These are phyloP conservation scores for Ceratocystis lukuohia DNA, from an alignment of 2,329 filamentous ascomycete species.

Conservation along the genomic window DNA sequence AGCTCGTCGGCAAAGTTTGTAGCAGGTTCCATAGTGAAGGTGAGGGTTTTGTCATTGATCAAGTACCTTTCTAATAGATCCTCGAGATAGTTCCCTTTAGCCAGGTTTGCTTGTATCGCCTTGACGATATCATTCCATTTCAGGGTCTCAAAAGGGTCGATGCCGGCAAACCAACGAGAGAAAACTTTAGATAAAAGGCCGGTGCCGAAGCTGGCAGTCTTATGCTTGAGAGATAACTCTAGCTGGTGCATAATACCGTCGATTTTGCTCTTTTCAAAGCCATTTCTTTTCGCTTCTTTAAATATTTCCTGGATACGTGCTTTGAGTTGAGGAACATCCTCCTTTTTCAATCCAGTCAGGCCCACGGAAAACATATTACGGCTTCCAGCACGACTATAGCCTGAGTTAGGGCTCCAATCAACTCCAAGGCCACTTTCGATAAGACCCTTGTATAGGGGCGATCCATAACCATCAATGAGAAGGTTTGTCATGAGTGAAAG, in stretches of 20 bases:
- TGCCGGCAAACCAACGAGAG: conserved; percentile 88
- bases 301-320: conserved; percentile 60
- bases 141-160: conserved; percentile 80
- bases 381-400: conserved; percentile 68
- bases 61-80: conserved; percentile 78
- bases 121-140: conserved; percentile 83
- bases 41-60: conserved; percentile 71
- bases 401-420: conserved; percentile 89
- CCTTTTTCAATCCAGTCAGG: conserved; percentile 73
- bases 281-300: conserved; percentile 53
- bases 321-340: conserved; percentile 65
- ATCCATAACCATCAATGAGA: conserved; percentile 87
- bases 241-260: conserved; percentile 88
- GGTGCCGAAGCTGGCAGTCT: conserved; percentile 91
- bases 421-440: conserved; percentile 83
- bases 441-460: conserved; percentile 75
- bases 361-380: conserved; percentile 80
- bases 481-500: conserved; percentile 69
- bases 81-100: conserved; percentile 69
- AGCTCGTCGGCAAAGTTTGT: conserved; percentile 60
- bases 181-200: conserved; percentile 77
- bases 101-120: conserved; percentile 65
- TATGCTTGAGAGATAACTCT: conserved; percentile 87
- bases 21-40: conserved; percentile 88
- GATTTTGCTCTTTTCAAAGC: conserved; percentile 82